Base-by-base conservation (phyloP, 257 asterid species). In the Plectranthus barbatus region DNA sequence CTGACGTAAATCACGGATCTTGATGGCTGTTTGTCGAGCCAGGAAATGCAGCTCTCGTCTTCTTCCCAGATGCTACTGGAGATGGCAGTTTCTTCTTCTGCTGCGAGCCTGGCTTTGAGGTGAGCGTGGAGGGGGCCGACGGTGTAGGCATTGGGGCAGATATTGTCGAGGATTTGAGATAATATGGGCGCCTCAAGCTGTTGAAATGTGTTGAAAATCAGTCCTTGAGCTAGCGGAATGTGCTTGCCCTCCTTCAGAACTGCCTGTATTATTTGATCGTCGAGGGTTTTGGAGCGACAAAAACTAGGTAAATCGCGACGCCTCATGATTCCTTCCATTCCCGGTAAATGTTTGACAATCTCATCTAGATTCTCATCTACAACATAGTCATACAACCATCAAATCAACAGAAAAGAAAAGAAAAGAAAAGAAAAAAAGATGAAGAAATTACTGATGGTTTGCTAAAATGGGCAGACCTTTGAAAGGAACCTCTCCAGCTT, bases 291-390 rank as follows among this genome's bases (percentile, higher is more conserved):
- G n/a, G 62, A 11, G 0, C 94, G 87, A 56, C 70, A 81, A 56
- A 88, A 85, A 74, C 81, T 72, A 0, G 96, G 94, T 4, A 88
- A 83, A 66, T 88, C 96, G 0, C 94, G 91, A 0, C 94, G 91
- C 42, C 94, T 41, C 0, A 88, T 64, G 2, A 81, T 63, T 65
- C 86, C 86, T 63, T 81, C 90, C 88, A 85, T 83, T 9, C 87
- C 96, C 1, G 84, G 81, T 6, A 72, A 73, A 52, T 69, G 73
- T 1, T 3, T 54, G 19, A 83, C 56, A 0, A 81, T 60, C 63
- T 67, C 75, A 49, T 85, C 90, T 73, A 88, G 63, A 61, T 77
- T 74, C 4, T 75, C 79, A 46, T 76, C 94, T 85, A 62, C 5
- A 5, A 57, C 13, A 10, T 1, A 26, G 3, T n/a, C n/a, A n/a